Percentiles rank a stretch among this genome's conserved stretches.
phyloP scores from a whole-genome alignment of 164 flowering plant genomes.

The Hamamelis virginiana region DNA sequence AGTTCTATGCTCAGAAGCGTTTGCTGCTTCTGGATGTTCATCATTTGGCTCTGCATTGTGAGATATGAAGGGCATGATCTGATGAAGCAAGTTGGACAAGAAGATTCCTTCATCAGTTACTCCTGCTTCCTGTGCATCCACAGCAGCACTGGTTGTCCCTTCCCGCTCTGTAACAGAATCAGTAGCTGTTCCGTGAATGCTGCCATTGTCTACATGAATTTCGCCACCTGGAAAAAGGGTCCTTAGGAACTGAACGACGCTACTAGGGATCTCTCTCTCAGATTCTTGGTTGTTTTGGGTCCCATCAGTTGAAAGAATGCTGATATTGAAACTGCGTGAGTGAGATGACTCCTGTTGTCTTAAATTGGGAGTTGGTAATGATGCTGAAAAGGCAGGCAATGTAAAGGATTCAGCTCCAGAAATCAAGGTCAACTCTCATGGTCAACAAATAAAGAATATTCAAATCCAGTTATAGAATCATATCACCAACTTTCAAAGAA shows the following conservation, averaged over 20 bases:
- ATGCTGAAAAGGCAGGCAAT: conserved; percentile 18
- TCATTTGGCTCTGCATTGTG: conserved; percentile 3
- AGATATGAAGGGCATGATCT: conserved; percentile 30
- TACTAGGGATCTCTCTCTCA: conserved; percentile 17
- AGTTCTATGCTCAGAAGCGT: conserved; percentile 8
- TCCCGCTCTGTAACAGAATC: conserved; percentile 9
- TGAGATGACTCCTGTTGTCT: conserved; percentile 19
- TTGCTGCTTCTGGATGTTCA: conserved; percentile 1
- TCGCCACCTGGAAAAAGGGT: conserved; percentile 30
- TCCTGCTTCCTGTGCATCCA: conserved; percentile 18
- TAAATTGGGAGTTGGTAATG: conserved; percentile 16
- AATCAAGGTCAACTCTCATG: neutral
- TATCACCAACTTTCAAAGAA: neutral
- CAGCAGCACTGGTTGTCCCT: conserved; percentile 10
- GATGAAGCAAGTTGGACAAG: conserved; percentile 31
- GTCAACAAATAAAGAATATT: neutral
- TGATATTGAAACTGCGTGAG: conserved; percentile 15
- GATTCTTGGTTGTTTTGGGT: conserved; percentile 24
- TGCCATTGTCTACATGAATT: conserved; percentile 19
- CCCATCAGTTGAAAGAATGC: conserved; percentile 25
- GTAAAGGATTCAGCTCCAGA: conserved; percentile 1
- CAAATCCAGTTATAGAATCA: neutral
- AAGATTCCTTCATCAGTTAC: conserved; percentile 30
- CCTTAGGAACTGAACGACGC: conserved; percentile 23
- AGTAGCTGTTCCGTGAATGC: conserved; percentile 8